Base-by-base conservation (phyloP, 2,329 filamentous ascomycete genomes). In the Trichoderma hamatum region DNA sequence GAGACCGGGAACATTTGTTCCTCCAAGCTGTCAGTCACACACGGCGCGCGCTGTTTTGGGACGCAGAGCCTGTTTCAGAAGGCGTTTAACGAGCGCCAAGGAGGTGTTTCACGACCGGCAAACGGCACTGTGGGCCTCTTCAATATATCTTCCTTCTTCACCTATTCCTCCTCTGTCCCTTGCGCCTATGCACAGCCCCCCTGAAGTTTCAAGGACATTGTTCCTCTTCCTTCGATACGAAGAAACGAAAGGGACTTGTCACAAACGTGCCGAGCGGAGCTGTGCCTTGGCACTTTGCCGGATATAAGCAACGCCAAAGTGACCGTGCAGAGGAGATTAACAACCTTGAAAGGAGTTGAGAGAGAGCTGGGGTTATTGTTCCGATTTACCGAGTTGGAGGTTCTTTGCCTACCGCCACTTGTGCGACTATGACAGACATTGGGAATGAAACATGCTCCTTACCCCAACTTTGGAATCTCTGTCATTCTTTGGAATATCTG, bases 1-100 rank as follows among this genome's bases (percentile, higher is more conserved):
- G 66, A 68, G 51, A 55, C 59, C 58, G 66, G 66, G 51, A 62
- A 49, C 56, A 49, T 36, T 21, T n/a, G 28, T 30, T 55, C 58
- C 66, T 56, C 36, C 16, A 10, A 54, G 30, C 32, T 46, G 56
- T 61, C 46, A 61, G 61, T 19, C 19, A n/a, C 43, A 67, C 28
- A 36, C 52, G 64, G 21, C 49, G 56, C 56, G 39, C 43, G 49
- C 28, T 61, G 66, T 63, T 62, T 68, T 59, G 56, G 39, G 32
- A 19, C 39, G 46, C 26, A 60, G 32, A 19, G 56, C 13, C 56
- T 26, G 66, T 68, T 68, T 68, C 66, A 68, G 66, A 68, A 21
- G 19, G 26, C 16, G 58, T 61, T 49, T 59, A 21, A 54, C 43
- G 55, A 51, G 61, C 54, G 56, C 66, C 36, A 46, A 46, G 65